Evolutionary conservation across 1,139 yeast genomes (phyloP).

Genomic region (Yamadazyma taylorii): DNA sequence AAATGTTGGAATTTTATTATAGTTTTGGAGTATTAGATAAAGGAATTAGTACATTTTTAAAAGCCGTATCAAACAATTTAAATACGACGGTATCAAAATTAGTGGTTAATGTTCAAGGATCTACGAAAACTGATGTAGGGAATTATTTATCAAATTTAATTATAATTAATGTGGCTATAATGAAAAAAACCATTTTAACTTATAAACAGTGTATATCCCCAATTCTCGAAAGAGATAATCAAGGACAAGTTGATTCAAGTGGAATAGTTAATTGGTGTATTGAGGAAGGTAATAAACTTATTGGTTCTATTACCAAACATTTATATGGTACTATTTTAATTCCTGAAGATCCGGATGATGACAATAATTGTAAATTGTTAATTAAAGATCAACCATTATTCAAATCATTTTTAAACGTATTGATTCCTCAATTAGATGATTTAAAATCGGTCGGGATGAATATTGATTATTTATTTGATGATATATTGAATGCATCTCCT

Average conservation of each 20-base stretch:
- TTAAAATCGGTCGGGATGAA: slow-evolving; percentile 71
- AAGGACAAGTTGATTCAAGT: slow-evolving; percentile 38
- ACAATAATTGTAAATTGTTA: slow-evolving; percentile 18
- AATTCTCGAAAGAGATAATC: slow-evolving; percentile 28
- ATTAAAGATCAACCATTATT: slow-evolving; percentile 33
- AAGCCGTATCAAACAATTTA: slow-evolving; percentile 37
- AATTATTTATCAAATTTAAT: slow-evolving; percentile 46
- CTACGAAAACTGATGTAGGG: slow-evolving; percentile 46
- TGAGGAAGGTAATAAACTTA: slow-evolving; percentile 62
- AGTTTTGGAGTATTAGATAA: slow-evolving; percentile 39
- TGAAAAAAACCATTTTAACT: slow-evolving; percentile 36
- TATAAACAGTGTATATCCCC: slow-evolving; percentile 38
- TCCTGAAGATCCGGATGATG: slow-evolving; percentile 18
- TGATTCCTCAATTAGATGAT: slow-evolving; percentile 60
- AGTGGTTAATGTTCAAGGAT: slow-evolving; percentile 45
- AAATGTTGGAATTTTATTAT: slow-evolving; percentile 36
- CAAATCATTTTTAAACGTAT: slow-evolving; percentile 49
- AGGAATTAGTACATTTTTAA: slow-evolving; percentile 38
- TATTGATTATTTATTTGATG: slow-evolving; percentile 61
- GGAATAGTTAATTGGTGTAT: slow-evolving; percentile 66
- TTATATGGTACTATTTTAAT: slow-evolving; percentile 57
- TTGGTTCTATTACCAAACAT: slow-evolving; percentile 62
- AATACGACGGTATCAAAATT: slow-evolving; percentile 36
- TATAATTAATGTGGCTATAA: slow-evolving; percentile 40
- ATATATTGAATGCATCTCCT: slow-evolving; percentile 16